Evolutionary conservation across 2,329 filamentous ascomycete species (phyloP).

Genomic region (Cryphonectria naterciae): DNA sequence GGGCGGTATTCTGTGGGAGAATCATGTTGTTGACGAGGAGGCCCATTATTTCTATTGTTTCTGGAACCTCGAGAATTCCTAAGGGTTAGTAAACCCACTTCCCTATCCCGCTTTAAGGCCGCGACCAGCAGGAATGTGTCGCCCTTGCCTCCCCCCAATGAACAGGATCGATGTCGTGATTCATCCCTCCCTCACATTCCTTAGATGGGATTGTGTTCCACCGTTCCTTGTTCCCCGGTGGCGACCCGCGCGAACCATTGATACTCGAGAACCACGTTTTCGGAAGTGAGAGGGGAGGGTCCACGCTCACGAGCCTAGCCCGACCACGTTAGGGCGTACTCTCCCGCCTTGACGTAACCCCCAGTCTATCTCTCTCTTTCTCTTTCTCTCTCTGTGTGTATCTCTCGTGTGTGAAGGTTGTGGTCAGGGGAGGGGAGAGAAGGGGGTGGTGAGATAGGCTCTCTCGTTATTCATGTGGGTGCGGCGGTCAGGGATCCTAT

Average conservation of each 20-base stretch:
- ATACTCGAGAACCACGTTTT: slow-evolving; percentile 8
- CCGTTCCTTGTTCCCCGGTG: slow-evolving; percentile 11
- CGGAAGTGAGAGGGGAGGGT: background rate
- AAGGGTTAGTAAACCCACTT: background rate
- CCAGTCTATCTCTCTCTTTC: background rate
- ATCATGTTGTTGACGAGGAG: slow-evolving; percentile 7
- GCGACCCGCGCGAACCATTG: slow-evolving; percentile 11
- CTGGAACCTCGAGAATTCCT: slow-evolving; percentile 4
- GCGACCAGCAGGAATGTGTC: slow-evolving; percentile 10
- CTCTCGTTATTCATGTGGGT: slow-evolving; percentile 1
- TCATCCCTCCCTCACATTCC: slow-evolving; percentile 16
- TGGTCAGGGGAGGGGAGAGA: slow-evolving; percentile 17
- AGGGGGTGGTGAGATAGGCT: background rate
- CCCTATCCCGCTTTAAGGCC: slow-evolving; percentile 4
- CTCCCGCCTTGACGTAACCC: slow-evolving; percentile 7
- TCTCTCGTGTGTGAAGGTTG: background rate
- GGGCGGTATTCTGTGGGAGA: background rate
- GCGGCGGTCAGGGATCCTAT: slow-evolving; percentile 19
- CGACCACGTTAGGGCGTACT: background rate
- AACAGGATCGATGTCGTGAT: slow-evolving; percentile 13
- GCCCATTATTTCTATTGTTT: background rate
- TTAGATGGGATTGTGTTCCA: slow-evolving; percentile 8
- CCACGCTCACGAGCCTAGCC: slow-evolving; percentile 8
- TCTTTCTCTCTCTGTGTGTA: too few relatives aligned
- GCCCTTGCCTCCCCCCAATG: slow-evolving; percentile 8